Conservation (phyloP, 2,329 filamentous ascomycete genomes). For the Volutella citrinella region DNA sequence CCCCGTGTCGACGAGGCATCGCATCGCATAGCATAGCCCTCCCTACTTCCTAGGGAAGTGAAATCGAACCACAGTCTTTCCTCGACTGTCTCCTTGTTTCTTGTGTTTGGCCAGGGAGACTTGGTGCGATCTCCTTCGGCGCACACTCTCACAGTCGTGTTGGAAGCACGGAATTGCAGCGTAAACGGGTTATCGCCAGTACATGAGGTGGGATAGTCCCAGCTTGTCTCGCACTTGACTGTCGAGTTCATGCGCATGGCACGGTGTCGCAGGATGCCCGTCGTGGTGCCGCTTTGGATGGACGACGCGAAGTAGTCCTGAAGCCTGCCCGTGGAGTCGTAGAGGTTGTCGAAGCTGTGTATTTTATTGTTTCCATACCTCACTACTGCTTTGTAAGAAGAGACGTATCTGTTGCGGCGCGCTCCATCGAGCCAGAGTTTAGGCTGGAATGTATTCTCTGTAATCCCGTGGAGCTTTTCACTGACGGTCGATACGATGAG, state of each 20-base stretch:
- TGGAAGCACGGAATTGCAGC: not conserved
- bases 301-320: conserved; percentile 8
- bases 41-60: too few species aligned
- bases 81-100: conserved; percentile 9
- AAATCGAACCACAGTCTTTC: conserved; percentile 8
- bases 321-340: not conserved
- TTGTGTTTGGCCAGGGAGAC: conserved; percentile 3
- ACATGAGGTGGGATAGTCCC: not conserved
- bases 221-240: not conserved
- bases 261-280: conserved; percentile 6
- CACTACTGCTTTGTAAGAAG: too few species aligned
- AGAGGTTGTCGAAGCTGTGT: conserved; percentile 6
- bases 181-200: conserved; percentile 1
- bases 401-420: too few species aligned
- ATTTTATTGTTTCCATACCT: not conserved
- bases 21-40: conserved; percentile 5
- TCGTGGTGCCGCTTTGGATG: conserved; percentile 4
- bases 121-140: conserved; percentile 5
- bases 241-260: conserved; percentile 11
- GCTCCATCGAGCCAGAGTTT: too few species aligned
- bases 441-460: too few species aligned
- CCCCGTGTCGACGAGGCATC: conserved; percentile 13
- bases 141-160: conserved; percentile 1
- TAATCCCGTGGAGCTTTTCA: too few species aligned
- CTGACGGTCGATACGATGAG: too few species aligned